Evolutionary conservation across 176 grass and related monocot species (phyloP).

Genomic region (Eleusine indica): DNA sequence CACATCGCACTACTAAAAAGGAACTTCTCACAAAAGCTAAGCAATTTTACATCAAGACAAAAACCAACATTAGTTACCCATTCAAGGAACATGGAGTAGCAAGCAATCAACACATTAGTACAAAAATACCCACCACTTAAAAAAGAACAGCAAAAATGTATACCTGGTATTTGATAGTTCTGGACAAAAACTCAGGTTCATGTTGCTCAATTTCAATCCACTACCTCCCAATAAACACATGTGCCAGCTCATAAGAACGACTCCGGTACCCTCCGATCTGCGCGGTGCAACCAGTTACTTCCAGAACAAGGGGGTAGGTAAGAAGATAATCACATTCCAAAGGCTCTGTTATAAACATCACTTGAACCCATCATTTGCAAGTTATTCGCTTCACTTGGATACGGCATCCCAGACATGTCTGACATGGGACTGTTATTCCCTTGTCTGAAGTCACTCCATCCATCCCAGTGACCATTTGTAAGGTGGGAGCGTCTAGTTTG

Average conservation of each 20-base stretch:
- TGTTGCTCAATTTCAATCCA: slow-evolving; percentile 36
- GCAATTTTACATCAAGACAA: neutral
- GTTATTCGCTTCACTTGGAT: slow-evolving; percentile 65
- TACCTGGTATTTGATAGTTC: slow-evolving; percentile 56
- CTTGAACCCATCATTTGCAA: slow-evolving; percentile 69
- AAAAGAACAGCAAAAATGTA: slow-evolving; percentile 24
- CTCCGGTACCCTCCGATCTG: slow-evolving; percentile 21
- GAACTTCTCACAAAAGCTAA: slow-evolving; percentile 7
- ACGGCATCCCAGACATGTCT: slow-evolving; percentile 2
- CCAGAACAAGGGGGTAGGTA: slow-evolving; percentile 24
- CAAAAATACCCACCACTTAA: neutral
- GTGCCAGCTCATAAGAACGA: slow-evolving; percentile 33
- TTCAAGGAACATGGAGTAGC: neutral
- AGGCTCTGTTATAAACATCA: slow-evolving; percentile 78
- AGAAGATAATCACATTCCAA: slow-evolving; percentile 61
- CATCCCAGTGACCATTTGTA: slow-evolving; percentile 77
- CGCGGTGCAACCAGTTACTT: slow-evolving; percentile 37
- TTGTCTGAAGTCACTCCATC: slow-evolving; percentile 69
- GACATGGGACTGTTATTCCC: slow-evolving; percentile 53
- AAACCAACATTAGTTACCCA: neutral
- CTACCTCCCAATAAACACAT: neutral
- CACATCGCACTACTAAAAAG: neutral
- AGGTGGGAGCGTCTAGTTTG: slow-evolving; percentile 63
- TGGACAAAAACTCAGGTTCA: slow-evolving; percentile 23
- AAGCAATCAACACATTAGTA: neutral